Evolutionary conservation across 371 early-diverging fungal genomes (phyloP).

Genomic region (Catenaria anguillulae): DNA sequence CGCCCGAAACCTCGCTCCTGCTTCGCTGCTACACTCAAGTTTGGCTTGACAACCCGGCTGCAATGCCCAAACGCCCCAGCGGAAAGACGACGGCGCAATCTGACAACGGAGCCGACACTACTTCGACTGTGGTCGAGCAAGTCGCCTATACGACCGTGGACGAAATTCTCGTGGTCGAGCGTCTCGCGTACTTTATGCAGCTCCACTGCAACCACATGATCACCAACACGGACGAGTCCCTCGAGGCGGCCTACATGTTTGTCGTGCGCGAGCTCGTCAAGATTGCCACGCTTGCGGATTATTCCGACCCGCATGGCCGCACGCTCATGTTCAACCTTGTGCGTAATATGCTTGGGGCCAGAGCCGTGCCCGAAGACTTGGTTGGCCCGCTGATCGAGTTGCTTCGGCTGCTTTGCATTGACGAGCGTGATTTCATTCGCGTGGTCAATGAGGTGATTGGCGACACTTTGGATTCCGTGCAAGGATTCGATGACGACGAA

Average conservation of each 20-base stretch:
- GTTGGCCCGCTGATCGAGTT: not conserved
- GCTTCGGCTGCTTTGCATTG: not conserved
- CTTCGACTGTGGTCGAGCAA: too few species aligned
- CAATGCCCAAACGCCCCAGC: too few species aligned
- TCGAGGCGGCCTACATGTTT: not conserved
- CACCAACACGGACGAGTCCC: not conserved
- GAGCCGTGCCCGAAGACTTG: not conserved
- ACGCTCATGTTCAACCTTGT: not conserved
- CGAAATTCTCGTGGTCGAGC: not conserved
- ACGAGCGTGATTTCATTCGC: slow-evolving; percentile 4
- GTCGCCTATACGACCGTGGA: not conserved
- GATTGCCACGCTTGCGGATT: not conserved
- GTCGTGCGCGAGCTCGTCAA: not conserved
- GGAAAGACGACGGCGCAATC: too few species aligned
- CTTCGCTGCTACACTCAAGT: not conserved
- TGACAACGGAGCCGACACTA: too few species aligned
- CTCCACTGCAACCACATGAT: slow-evolving; percentile 2
- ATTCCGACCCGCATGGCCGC: not conserved
- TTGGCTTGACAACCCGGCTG: not conserved
- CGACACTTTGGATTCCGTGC: not conserved
- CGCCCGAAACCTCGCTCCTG: slow-evolving; percentile 2
- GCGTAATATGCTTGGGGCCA: not conserved
- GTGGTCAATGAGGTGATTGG: not conserved
- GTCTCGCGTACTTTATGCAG: not conserved
- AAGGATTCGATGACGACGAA: not conserved